Conservation (phyloP, 441 rosid species). For the Brassica hybrid region DNA sequence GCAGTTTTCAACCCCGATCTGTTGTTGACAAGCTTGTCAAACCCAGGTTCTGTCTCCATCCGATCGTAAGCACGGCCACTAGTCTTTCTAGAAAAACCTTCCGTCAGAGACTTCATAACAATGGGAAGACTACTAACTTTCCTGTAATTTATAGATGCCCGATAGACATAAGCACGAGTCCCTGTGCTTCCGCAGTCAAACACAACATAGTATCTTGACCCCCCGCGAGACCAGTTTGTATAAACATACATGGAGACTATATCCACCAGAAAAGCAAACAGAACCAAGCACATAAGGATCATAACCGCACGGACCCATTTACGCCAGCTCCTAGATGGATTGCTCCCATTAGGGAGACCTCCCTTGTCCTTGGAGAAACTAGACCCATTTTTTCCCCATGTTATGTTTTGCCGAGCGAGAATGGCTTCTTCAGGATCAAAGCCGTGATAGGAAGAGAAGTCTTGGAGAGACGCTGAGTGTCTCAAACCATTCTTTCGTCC, state of each 20-base stretch:
- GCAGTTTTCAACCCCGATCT: slow-evolving; percentile 76
- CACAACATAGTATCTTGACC: slow-evolving; percentile 84
- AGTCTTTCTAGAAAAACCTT: slow-evolving; percentile 75
- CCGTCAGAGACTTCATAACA: slow-evolving; percentile 63
- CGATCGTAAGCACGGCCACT: slow-evolving; percentile 92
- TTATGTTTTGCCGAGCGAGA: slow-evolving; percentile 44
- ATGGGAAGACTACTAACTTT: slow-evolving; percentile 69
- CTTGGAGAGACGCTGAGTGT: slow-evolving; percentile 89
- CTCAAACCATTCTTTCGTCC: slow-evolving; percentile 65
- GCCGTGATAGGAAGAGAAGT: slow-evolving; percentile 64
- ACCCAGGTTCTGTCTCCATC: slow-evolving; percentile 96
- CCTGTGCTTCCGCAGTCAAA: slow-evolving; percentile 99
- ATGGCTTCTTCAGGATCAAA: slow-evolving; percentile 64
- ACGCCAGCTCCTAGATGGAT: slow-evolving; percentile 45
- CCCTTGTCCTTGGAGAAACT: slow-evolving; percentile 91
- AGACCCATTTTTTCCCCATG: slow-evolving; percentile 64
- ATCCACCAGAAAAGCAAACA: slow-evolving; percentile 63
- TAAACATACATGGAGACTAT: slow-evolving; percentile 57
- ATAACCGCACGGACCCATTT: slow-evolving; percentile 45
- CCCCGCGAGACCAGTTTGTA: slow-evolving; percentile 76
- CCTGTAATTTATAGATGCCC: slow-evolving; percentile 64
- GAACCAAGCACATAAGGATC: slow-evolving; percentile 58
- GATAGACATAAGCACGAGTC: slow-evolving; percentile 86
- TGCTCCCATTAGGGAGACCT: slow-evolving; percentile 49
- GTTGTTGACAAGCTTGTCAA: slow-evolving; percentile 78